These are phyloP conservation scores for Mucor mucedo DNA, from an alignment of 371 early-diverging fungal species.

Conservation along the genomic window DNA sequence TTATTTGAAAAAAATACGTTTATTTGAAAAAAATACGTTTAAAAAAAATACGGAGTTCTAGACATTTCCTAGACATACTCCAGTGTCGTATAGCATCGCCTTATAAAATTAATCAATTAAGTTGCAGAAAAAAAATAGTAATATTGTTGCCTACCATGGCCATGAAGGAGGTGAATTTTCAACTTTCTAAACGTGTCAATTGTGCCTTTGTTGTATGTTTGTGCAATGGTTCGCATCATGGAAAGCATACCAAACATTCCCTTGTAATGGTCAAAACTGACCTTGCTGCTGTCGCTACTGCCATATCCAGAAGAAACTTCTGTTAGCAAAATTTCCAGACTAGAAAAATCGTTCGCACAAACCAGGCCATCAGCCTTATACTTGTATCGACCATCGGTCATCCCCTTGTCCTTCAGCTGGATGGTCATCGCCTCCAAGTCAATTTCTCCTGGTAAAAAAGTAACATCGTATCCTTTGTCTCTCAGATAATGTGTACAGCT, in stretches of 20 bases:
- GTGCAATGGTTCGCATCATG: conserved; percentile 35
- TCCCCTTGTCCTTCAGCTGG: conserved; percentile 29
- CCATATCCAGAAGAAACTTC: conserved; percentile 31
- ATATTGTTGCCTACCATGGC: conserved; percentile 32
- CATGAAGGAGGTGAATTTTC: conserved; percentile 33
- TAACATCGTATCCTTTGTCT: conserved; percentile 18
- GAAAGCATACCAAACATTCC: conserved; percentile 36
- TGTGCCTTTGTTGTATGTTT: conserved; percentile 29
- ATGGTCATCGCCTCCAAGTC: conserved; percentile 26
- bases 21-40: no score
- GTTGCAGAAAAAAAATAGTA: conserved; percentile 11
- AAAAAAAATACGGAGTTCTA: no score
- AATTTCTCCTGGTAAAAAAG: conserved; percentile 39
- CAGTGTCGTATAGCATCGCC: conserved; percentile 7
- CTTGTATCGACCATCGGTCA: conserved; percentile 25
- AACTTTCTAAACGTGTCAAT: conserved; percentile 30
- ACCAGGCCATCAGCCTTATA: conserved; percentile 32
- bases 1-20: no score
- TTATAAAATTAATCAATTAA: conserved; percentile 15
- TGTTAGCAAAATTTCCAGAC: conserved; percentile 25
- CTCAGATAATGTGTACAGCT: conserved; percentile 30
- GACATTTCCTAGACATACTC: conserved; percentile 1
- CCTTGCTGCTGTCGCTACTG: conserved; percentile 19
- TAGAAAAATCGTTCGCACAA: conserved; percentile 24
- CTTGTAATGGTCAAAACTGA: conserved; percentile 32